Evolutionary conservation across 805 yeast genomes (phyloP), one percentile per base, ranked within the genome.

Genomic region (Pichia deserticola): DNA sequence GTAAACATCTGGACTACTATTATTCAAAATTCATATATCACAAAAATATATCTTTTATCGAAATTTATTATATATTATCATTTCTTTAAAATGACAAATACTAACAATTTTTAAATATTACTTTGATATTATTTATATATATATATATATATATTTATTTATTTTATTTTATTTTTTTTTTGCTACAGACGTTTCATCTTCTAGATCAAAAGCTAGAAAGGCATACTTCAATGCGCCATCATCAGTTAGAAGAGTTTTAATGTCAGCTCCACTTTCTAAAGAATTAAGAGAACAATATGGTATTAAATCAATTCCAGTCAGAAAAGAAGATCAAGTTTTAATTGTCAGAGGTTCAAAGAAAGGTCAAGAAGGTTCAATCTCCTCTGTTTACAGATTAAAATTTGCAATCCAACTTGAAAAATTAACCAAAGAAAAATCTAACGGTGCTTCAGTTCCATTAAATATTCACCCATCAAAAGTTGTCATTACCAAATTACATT

Each of bases 151-250:
- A n/a, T n/a, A n/a, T n/a, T n/a, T n/a, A n/a, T n/a, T n/a, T n/a
- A n/a, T n/a, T n/a, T n/a, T n/a, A n/a, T n/a, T 11, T 7, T 7
- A n/a, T 30, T 27, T 40, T 40, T 40, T 9, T 42, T 45, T 20
- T 53, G 25, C 35, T 44, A 43, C 49, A 86, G 97, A 93, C 96
- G 98, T 93, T 76, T 89, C 99, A 70, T 84, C 95, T 75, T 90
- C 97, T 73, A 93, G 99, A 83, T 86, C 95, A 77, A 93, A 93
- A 86, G 82, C 97, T 76, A 90, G 99, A 87, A 93, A 93, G 88
- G 98, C 98, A 76, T 87, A 93, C 86, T 93, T 93, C 92, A 80
- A 79, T 69, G 95, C 99, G 66, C 95, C 98, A 70, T 92, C 99
- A 62, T 85, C 92, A 64, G 88, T 79, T 71, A 88, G 97, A 80